These are phyloP conservation scores for Rosa rugosa DNA, from an alignment of 306 rosid genomes.

Conservation along the genomic window DNA sequence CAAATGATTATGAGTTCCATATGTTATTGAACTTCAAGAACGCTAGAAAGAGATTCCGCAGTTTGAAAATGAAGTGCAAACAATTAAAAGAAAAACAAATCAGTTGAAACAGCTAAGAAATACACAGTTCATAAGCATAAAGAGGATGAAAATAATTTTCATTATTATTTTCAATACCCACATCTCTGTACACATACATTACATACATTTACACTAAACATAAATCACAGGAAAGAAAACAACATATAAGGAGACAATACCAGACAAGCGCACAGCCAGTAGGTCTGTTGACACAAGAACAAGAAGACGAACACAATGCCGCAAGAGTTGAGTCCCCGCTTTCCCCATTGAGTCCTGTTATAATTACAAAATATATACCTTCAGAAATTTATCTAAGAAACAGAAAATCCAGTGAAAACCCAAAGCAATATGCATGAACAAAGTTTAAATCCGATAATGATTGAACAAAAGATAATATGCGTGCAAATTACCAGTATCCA, in stretches of 20 bases:
- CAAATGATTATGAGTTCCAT: background rate
- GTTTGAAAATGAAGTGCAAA: constrained; percentile 1
- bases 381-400: constrained; percentile 22
- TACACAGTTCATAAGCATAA: background rate
- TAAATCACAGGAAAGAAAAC: background rate
- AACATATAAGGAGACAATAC: constrained; percentile 41
- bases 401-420: constrained; percentile 12
- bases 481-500: constrained; percentile 86
- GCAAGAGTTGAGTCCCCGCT: constrained; percentile 95
- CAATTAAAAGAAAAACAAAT: background rate
- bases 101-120: background rate
- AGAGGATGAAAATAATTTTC: background rate
- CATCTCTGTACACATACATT: background rate
- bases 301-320: constrained; percentile 98
- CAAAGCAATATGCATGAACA: constrained; percentile 18
- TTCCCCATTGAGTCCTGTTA: constrained; percentile 97
- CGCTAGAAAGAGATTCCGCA: constrained; percentile 1
- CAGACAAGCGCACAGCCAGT: constrained; percentile 91
- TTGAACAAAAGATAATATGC: constrained; percentile 15
- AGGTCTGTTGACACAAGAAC: constrained; percentile 90
- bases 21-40: background rate
- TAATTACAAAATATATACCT: constrained; percentile 20
- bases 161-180: background rate
- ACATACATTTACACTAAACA: background rate
- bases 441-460: background rate